phyloP scores from a whole-genome alignment of 371 early-diverging fungal genomes.

The Mucor piriformis region DNA sequence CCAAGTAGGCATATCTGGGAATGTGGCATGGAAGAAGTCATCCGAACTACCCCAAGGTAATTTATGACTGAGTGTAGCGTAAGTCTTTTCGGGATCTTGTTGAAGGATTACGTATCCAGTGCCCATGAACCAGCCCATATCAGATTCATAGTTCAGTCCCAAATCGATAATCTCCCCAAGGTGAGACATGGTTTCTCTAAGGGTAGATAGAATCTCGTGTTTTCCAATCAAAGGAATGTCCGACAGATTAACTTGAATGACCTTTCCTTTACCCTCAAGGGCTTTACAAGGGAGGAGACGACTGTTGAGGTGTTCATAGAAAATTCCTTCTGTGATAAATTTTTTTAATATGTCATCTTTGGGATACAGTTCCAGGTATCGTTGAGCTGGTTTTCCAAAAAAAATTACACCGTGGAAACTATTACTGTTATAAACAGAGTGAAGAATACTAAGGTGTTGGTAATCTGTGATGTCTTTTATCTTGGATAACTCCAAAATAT shows the following conservation, averaged over 20 bases:
- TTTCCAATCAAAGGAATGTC: neutral
- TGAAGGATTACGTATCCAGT: neutral
- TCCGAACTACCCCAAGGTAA: constrained; percentile 2
- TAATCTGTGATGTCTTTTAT: neutral
- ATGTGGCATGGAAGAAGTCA: constrained; percentile 5
- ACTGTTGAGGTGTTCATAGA: neutral
- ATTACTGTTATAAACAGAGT: neutral
- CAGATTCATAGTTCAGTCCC: neutral
- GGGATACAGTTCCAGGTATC: neutral
- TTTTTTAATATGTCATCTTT: neutral
- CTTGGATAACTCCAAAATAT: neutral
- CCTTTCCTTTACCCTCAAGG: too few relatives aligned
- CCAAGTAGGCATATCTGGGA: constrained; percentile 7
- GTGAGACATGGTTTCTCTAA: neutral
- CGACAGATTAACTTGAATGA: too few relatives aligned
- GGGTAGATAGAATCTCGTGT: neutral
- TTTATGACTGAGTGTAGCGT: neutral
- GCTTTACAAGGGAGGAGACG: too few relatives aligned
- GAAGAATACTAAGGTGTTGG: too few relatives aligned
- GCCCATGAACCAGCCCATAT: constrained; percentile 1
- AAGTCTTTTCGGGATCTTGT: neutral
- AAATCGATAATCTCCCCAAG: neutral
- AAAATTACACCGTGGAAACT: neutral
- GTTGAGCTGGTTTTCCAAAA: neutral
- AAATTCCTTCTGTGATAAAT: neutral